These are phyloP conservation scores for Infundibulicybe gibba DNA, from an alignment of 768 basidiomycete genomes.

Conservation along the genomic window DNA sequence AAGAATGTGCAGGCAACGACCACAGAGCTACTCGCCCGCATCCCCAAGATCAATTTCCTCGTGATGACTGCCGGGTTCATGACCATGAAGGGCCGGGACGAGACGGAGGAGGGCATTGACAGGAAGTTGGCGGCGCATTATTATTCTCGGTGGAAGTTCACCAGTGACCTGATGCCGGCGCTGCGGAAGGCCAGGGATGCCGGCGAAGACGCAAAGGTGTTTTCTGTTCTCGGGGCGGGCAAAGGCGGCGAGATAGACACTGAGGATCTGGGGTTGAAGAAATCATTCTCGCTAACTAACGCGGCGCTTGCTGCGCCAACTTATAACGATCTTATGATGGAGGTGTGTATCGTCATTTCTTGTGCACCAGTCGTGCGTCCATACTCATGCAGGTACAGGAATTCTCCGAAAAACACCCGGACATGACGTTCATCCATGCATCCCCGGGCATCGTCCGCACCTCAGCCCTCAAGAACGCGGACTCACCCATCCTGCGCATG, in stretches of 20 bases:
- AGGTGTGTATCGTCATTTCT: constrained; percentile 19
- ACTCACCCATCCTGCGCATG: constrained; percentile 18
- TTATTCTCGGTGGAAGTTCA: constrained; percentile 50
- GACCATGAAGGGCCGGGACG: constrained; percentile 29
- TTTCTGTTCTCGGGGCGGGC: constrained; percentile 38
- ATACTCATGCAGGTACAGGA: constrained; percentile 18
- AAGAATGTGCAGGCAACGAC: constrained; percentile 34
- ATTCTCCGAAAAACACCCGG: constrained; percentile 29
- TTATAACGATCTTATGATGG: constrained; percentile 40
- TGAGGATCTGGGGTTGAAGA: constrained; percentile 43
- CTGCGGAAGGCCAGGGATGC: constrained; percentile 38
- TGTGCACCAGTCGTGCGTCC: neutral
- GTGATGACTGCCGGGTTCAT: constrained; percentile 41
- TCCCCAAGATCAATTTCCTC: constrained; percentile 49
- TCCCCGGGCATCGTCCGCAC: constrained; percentile 38
- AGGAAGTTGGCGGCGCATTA: constrained; percentile 38
- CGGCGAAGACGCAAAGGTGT: constrained; percentile 49
- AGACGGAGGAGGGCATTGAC: constrained; percentile 30
- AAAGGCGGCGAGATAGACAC: constrained; percentile 33
- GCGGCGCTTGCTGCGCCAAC: constrained; percentile 26
- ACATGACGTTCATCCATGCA: constrained; percentile 33
- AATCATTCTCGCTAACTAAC: constrained; percentile 25
- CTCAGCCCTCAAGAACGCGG: constrained; percentile 16
- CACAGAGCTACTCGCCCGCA: constrained; percentile 23
- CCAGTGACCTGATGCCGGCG: constrained; percentile 38